Conservation (phyloP, 139 green algal species). For the Parachlorella kessleri region DNA sequence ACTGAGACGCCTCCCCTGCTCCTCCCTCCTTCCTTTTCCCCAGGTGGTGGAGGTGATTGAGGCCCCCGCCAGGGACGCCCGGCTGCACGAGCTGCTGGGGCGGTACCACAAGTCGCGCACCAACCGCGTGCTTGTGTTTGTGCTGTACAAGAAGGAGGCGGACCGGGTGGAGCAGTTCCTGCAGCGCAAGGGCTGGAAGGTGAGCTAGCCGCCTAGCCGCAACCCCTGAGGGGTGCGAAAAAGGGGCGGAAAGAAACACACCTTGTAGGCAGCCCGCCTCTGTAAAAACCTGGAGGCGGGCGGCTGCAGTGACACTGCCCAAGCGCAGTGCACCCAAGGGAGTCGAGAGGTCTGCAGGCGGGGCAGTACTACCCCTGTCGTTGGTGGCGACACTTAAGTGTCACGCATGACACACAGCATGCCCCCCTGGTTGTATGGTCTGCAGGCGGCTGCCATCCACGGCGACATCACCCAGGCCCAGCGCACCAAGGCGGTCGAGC, state of each 20-base stretch:
- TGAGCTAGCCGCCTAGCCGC: neutral
- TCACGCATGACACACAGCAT: no score
- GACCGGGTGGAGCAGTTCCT: constrained; percentile 80
- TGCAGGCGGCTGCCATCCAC: constrained; percentile 74
- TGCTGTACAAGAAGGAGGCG: constrained; percentile 98
- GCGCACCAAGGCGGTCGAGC: constrained; percentile 76
- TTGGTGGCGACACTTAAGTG: no score
- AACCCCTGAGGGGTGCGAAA: no score
- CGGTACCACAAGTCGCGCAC: constrained; percentile 82
- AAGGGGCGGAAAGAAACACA: no score
- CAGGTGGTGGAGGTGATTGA: constrained; percentile 96
- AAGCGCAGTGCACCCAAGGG: no score
- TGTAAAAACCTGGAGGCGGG: no score
- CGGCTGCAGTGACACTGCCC: no score
- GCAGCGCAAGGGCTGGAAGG: constrained; percentile 72
- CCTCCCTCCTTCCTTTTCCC: constrained; percentile 65
- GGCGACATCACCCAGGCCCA: constrained; percentile 88
- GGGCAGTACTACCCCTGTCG: no score
- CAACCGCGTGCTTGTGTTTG: constrained; percentile 94
- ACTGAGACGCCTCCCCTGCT: constrained; percentile 65
- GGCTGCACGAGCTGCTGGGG: constrained; percentile 77
- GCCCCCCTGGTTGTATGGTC: no score
- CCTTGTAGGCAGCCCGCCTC: no score
- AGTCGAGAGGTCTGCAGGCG: no score
- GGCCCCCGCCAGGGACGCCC: constrained; percentile 55